A percentile compares a stretch with the other conserved stretches of the same genome.
Evolutionary conservation across 1,139 yeast genomes (phyloP).

Genomic region (Tardiomyces depauwii): DNA sequence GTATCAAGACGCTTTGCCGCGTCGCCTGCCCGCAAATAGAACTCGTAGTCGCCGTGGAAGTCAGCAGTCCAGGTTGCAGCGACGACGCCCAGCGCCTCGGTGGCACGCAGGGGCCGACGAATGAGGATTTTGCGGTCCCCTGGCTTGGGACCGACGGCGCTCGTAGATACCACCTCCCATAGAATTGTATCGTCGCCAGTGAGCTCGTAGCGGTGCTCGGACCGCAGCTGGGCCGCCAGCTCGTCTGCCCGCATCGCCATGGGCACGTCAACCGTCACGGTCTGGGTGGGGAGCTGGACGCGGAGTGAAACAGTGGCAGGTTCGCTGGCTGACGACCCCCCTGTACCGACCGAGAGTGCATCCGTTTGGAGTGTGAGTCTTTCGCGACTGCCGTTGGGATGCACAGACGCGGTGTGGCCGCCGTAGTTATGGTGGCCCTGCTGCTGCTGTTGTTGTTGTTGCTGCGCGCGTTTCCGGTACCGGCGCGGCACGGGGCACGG

Average conservation of each 20-base stretch:
- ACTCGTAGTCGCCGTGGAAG: slow-evolving; percentile 1
- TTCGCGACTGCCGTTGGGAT: neutral
- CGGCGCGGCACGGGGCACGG: neutral
- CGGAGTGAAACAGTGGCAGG: slow-evolving; percentile 4
- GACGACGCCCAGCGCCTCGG: slow-evolving; percentile 14
- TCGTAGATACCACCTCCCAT: slow-evolving; percentile 16
- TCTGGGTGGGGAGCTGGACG: slow-evolving; percentile 16
- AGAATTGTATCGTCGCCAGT: slow-evolving; percentile 14
- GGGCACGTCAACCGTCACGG: slow-evolving; percentile 10
- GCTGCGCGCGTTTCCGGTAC: neutral
- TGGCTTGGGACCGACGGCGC: neutral
- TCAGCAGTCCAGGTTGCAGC: slow-evolving; percentile 14
- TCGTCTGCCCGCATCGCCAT: slow-evolving; percentile 8
- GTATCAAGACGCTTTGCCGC: slow-evolving; percentile 16
- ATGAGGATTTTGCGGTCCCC: slow-evolving; percentile 6
- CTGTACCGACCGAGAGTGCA: neutral
- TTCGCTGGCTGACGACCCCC: neutral
- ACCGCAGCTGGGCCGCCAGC: slow-evolving; percentile 11
- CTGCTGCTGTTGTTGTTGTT: neutral
- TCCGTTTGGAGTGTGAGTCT: neutral
- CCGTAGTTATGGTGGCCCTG: too few relatives aligned
- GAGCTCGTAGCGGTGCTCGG: slow-evolving; percentile 20
- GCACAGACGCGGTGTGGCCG: too few relatives aligned
- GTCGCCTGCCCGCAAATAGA: slow-evolving; percentile 15
- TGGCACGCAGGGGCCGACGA: slow-evolving; percentile 19